phyloP scores from a whole-genome alignment of 129 eudicot genomes.

The Mikania micrantha region DNA sequence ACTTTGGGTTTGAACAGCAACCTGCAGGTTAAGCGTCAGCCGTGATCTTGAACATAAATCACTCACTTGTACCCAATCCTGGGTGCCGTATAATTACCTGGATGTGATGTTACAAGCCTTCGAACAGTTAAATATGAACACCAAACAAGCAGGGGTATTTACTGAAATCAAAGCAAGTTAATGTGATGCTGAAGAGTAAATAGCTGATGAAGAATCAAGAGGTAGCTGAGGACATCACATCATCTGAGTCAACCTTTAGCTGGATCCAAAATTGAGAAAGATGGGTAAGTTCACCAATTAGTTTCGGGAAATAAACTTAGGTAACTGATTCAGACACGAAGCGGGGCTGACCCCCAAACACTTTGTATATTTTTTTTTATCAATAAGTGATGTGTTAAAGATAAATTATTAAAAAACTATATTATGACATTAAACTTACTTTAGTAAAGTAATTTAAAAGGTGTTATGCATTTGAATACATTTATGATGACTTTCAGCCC shows the following conservation, averaged over 20 bases:
- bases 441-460: background rate
- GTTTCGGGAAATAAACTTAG: background rate
- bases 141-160: background rate
- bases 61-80: background rate
- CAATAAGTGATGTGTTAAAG: background rate
- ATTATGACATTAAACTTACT: background rate
- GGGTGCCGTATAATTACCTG: background rate
- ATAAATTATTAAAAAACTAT: background rate
- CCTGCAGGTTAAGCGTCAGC: background rate
- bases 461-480: background rate
- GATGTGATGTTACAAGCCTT: background rate
- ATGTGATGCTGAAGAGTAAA: background rate
- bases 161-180: background rate
- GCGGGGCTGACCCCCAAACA: background rate
- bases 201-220: conserved; percentile 2
- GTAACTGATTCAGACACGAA: background rate
- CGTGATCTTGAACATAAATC: background rate
- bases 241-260: conserved; percentile 82
- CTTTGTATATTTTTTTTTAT: background rate
- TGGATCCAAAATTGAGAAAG: conserved; percentile 23
- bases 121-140: background rate
- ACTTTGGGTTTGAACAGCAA: background rate
- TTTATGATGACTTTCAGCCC: background rate
- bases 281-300: conserved; percentile 1
- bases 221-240: conserved; percentile 36